These are phyloP conservation scores for Acanthamoeba lenticulata DNA, from an alignment of 208 protist species.

Conservation along the genomic window DNA sequence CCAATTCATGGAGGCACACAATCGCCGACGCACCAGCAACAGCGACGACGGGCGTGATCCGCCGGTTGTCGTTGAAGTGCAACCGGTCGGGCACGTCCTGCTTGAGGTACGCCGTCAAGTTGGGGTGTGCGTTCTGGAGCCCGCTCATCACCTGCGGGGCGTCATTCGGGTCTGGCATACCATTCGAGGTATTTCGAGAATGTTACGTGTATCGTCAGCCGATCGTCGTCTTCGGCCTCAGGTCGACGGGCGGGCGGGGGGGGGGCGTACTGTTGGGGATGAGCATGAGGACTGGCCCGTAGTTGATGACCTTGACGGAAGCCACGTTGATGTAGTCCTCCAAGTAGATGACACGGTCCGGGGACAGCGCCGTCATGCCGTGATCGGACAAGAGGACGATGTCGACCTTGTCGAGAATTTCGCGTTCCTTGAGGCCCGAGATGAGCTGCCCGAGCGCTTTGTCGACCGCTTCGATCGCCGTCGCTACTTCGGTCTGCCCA, in stretches of 20 bases:
- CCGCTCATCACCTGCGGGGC: neutral
- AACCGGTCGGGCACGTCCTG: slow-evolving; percentile 36
- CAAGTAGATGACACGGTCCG: neutral
- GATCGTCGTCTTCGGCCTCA: neutral
- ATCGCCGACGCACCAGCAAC: neutral
- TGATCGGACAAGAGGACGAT: slow-evolving; percentile 62
- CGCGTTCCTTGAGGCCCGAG: neutral
- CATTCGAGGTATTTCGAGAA: neutral
- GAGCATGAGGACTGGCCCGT: neutral
- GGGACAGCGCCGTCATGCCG: slow-evolving; percentile 36
- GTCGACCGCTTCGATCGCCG: slow-evolving; percentile 33
- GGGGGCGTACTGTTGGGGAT: neutral
- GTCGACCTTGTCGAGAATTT: neutral
- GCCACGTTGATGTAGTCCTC: slow-evolving; percentile 11
- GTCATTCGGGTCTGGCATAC: neutral
- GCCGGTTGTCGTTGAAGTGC: slow-evolving; percentile 54
- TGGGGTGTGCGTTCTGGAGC: slow-evolving; percentile 56
- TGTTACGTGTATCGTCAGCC: neutral
- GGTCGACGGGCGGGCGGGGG: too few relatives aligned
- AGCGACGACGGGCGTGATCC: slow-evolving; percentile 35
- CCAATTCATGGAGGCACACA: neutral
- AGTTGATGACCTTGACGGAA: slow-evolving; percentile 25
- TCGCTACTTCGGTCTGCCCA: neutral
- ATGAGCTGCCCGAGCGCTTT: neutral
- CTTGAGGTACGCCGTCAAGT: slow-evolving; percentile 59